A percentile compares a stretch with the other conserved stretches of the same genome.
Evolutionary conservation across 192 early-diverging fungal species (phyloP).

Genomic region (Pilaira anomala): DNA sequence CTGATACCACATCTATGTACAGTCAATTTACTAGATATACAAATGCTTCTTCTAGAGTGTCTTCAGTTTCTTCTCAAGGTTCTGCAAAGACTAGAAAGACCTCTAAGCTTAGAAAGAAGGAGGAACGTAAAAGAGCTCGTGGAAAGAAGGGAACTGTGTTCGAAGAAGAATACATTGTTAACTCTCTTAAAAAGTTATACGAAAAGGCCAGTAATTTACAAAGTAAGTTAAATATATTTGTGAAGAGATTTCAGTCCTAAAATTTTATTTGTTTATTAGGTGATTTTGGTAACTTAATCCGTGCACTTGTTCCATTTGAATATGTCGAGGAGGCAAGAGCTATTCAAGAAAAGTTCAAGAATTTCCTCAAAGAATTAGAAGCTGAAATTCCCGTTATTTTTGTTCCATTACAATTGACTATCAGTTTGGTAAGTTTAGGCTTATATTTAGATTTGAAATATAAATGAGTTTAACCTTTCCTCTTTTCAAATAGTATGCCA

Average conservation of each 20-base stretch:
- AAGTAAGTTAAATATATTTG: slow-evolving; percentile 39
- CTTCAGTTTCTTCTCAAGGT: slow-evolving; percentile 45
- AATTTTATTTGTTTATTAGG: slow-evolving; percentile 27
- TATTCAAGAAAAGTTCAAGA: slow-evolving; percentile 48
- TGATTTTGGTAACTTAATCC: slow-evolving; percentile 53
- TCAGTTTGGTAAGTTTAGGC: slow-evolving; percentile 16
- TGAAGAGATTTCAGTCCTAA: not conserved
- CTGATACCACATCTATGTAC: slow-evolving; percentile 92
- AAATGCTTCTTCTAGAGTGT: slow-evolving; percentile 55
- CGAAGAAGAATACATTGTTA: slow-evolving; percentile 88
- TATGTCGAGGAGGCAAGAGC: slow-evolving; percentile 42
- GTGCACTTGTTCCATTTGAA: slow-evolving; percentile 48
- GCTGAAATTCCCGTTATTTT: slow-evolving; percentile 46
- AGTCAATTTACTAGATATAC: slow-evolving; percentile 83
- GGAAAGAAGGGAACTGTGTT: slow-evolving; percentile 88
- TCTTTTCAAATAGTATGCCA: slow-evolving; percentile 5
- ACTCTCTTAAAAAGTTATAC: slow-evolving; percentile 61
- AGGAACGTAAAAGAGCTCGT: slow-evolving; percentile 74
- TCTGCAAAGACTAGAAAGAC: slow-evolving; percentile 49
- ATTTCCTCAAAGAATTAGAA: slow-evolving; percentile 44
- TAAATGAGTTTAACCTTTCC: not conserved
- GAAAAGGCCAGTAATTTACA: slow-evolving; percentile 53
- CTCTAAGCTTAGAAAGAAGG: slow-evolving; percentile 65
- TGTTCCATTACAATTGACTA: slow-evolving; percentile 41
- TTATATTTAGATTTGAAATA: not conserved